Base-by-base conservation (phyloP, 2,329 filamentous ascomycete species). In the Aureobasidium melanogenum region DNA sequence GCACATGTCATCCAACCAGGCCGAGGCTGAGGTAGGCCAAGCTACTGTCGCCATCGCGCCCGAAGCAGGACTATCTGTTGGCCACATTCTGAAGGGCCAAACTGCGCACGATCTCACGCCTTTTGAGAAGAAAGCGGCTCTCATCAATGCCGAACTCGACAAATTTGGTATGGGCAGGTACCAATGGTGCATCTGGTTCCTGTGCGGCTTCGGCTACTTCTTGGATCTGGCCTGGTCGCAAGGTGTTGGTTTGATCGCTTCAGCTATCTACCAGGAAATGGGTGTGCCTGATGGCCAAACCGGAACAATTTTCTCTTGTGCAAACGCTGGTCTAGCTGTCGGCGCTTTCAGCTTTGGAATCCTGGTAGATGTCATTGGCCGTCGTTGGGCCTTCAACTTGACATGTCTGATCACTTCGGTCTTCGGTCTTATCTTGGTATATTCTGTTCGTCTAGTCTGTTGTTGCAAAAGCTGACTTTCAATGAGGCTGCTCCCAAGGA, bases 221-320 rank as follows among this genome's bases (percentile, higher is more conserved):
- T 73, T 84, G 39, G 82, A 84, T 64, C 69, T 84, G 26, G 72
- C 82, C 50, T 84, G 81, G 80, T 80, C 82, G 3, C 82, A 84
- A 64, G 82, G 79, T 0, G 82, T 84, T 66, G 81, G 81, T 12
- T 74, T 84, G 1, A 76, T 83, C 0, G 69, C 82, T 17, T 77
- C 77, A 10, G 79, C 82, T 7, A 68, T 85, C 61, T 75, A 83
- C 65, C 81, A 84, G 67, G 82, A 85, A 68, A 68, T 84, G 24
- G 81, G 80, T 0, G 83, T 85, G 61, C 68, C 70, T 5, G 65
- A 65, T 65, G 19, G 50, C 22, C 24, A 28, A 1, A 3, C 19
- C 2, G 77, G 78, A 62, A 82, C 82, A 51, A 79, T 84, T n/a
- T 80, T 76, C 9, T 79, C 79, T 0, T 77, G 79, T 4, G 83